Evolutionary conservation across 2,329 filamentous ascomycete species (phyloP), one percentile per base, ranked within the genome.

Genomic region (Fusarium sp.): DNA sequence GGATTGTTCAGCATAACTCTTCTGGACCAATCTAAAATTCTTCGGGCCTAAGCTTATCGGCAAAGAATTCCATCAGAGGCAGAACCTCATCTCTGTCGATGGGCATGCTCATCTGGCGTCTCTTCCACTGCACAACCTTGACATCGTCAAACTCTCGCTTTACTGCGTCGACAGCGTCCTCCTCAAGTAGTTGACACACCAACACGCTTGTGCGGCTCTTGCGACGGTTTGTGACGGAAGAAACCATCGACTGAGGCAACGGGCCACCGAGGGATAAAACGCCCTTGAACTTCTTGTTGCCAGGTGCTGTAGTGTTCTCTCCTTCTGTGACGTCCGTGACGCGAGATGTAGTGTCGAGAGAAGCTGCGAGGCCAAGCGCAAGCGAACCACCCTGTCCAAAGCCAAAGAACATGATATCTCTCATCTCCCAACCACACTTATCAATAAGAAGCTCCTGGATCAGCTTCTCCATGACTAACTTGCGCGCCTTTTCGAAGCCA

Each of bases 61-160:
- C 90, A 74, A 94, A 87, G 74, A 91, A 98, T 76, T 91, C 88
- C 94, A 98, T 98, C 65, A 98, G 87, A 1, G 94, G 94, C 75
- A 94, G 77, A 86, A 97, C 94, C 84, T 98, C 94, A 13, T 97
- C 94, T 56, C 91, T 85, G 77, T 86, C 91, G 47, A 85, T 83
- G n/a, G 94, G 94, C 94, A 98, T 97, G 2, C 86, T 87, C 79
- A 97, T 93, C 8, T 91, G 92, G 5, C 79, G 80, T 76, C 90
- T 88, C 75, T 85, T 87, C 89, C 92, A 96, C 75, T 87, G 87
- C 59, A 89, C 89, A 69, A 90, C 84, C 78, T 89, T 85, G 24
- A 93, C 89, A 74, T 89, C 85, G 69, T 85, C 82, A 79, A 95
- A 96, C 58, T 88, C 86, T 44, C 83, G 82, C 77, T 89, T 91